phyloP scores from a whole-genome alignment of 371 early-diverging fungal genomes.

The Dichotomocladium elegans region DNA sequence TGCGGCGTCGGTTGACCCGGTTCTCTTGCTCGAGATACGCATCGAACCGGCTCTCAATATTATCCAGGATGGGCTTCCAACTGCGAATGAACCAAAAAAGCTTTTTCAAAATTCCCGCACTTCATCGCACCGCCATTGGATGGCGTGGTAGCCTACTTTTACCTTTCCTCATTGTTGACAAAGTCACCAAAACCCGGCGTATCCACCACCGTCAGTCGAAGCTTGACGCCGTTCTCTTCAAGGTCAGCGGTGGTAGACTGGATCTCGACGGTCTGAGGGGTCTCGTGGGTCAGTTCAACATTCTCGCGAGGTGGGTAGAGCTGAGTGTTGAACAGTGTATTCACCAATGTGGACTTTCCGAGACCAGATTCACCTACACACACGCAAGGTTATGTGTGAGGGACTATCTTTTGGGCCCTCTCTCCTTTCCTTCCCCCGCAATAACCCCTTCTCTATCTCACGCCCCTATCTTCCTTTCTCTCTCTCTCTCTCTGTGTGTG shows the following conservation, averaged over 20 bases:
- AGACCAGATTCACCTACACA: conserved; percentile 84
- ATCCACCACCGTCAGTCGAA: conserved; percentile 91
- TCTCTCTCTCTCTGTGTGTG: background rate
- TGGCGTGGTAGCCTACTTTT: conserved; percentile 4
- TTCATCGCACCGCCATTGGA: no score
- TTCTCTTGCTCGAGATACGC: conserved; percentile 92
- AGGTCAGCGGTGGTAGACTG: conserved; percentile 84
- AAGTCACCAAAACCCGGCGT: conserved; percentile 94
- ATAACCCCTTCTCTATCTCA: background rate
- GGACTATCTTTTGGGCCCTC: background rate
- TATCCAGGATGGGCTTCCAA: conserved; percentile 94
- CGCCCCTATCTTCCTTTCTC: background rate
- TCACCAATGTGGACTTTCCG: conserved; percentile 98
- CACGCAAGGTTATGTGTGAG: no score
- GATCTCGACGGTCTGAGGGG: conserved; percentile 89
- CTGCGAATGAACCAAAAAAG: conserved; percentile 22
- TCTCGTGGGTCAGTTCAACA: conserved; percentile 74
- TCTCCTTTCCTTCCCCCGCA: background rate
- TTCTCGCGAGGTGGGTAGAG: conserved; percentile 80
- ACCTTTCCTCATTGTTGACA: conserved; percentile 90
- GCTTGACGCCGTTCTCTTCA: conserved; percentile 83
- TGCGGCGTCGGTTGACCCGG: conserved; percentile 80
- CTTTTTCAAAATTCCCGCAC: background rate
- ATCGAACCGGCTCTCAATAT: conserved; percentile 93
- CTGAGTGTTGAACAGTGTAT: conserved; percentile 94